Conservation (phyloP, 2,329 filamentous ascomycete genomes). For the Ceratocystis colombiana region DNA sequence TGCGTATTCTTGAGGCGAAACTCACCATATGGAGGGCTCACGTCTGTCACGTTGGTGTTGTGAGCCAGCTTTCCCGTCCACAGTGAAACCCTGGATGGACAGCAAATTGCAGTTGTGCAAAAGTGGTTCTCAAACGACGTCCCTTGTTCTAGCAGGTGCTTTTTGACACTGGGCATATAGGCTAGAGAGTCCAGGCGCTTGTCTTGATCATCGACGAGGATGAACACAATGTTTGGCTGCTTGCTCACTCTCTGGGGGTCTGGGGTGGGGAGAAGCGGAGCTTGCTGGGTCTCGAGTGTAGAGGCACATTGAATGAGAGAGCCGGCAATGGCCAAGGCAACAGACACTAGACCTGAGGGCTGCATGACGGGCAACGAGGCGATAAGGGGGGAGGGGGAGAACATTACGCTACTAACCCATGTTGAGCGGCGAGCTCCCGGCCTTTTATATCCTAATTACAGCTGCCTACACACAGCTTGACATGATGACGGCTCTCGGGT, state of each 20-base stretch:
- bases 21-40: slow-evolving; percentile 44
- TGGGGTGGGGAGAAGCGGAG: background rate
- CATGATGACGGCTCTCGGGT: background rate
- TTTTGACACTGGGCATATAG: slow-evolving; percentile 47
- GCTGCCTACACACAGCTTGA: background rate
- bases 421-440: no score
- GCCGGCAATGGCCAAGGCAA: background rate
- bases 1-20: slow-evolving; percentile 25
- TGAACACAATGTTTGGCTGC: slow-evolving; percentile 51
- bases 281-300: background rate
- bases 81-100: slow-evolving; percentile 50
- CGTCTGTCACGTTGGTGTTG: slow-evolving; percentile 52
- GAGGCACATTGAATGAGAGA: background rate
- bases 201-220: slow-evolving; percentile 58
- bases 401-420: background rate
- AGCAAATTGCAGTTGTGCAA: slow-evolving; percentile 55
- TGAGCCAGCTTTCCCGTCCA: slow-evolving; percentile 54
- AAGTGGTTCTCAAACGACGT: slow-evolving; percentile 52
- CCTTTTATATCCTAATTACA: background rate
- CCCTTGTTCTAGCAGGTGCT: slow-evolving; percentile 46
- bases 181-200: slow-evolving; percentile 49
- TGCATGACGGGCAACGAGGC: background rate
- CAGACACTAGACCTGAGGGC: background rate
- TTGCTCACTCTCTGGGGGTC: background rate
- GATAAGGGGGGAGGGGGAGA: background rate